A percentile compares a stretch with the other conserved stretches of the same genome.
Conservation (phyloP, 202 grass and related monocot species). For the Carex arenaria region DNA sequence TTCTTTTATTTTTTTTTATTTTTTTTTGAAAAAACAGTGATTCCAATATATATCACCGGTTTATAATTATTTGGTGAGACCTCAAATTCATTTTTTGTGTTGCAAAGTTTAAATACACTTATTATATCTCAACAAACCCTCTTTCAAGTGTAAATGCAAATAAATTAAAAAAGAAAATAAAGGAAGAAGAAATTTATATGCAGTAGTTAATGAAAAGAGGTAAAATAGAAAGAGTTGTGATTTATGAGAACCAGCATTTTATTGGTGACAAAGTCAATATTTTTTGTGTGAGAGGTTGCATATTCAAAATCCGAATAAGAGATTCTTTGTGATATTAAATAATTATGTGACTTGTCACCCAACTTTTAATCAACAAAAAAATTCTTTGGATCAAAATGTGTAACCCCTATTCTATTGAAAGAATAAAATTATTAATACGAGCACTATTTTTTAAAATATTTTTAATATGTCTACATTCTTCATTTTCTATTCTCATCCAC, state of each 20-base stretch:
- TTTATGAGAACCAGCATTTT: no score
- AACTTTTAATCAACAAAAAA: no score
- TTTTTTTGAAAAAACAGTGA: not conserved
- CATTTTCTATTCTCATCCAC: not conserved
- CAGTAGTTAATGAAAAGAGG: no score
- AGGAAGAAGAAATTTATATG: not conserved
- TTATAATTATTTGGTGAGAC: no score
- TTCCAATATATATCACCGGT: no score
- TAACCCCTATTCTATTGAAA: not conserved
- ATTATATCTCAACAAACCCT: not conserved
- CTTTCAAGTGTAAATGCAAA: not conserved
- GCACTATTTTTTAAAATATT: not conserved
- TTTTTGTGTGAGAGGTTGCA: no score
- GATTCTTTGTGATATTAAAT: no score
- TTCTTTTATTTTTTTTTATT: not conserved
- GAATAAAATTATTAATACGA: not conserved
- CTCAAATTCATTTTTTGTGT: not conserved
- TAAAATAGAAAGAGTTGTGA: no score
- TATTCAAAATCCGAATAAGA: no score
- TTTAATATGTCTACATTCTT: not conserved
- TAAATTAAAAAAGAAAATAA: not conserved
- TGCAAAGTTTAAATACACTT: not conserved
- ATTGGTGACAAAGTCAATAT: no score
- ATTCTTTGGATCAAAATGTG: not conserved
- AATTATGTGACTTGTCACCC: no score